These are phyloP conservation scores for Yarrowia phangngaensis DNA, from an alignment of 805 yeast species.

Conservation along the genomic window DNA sequence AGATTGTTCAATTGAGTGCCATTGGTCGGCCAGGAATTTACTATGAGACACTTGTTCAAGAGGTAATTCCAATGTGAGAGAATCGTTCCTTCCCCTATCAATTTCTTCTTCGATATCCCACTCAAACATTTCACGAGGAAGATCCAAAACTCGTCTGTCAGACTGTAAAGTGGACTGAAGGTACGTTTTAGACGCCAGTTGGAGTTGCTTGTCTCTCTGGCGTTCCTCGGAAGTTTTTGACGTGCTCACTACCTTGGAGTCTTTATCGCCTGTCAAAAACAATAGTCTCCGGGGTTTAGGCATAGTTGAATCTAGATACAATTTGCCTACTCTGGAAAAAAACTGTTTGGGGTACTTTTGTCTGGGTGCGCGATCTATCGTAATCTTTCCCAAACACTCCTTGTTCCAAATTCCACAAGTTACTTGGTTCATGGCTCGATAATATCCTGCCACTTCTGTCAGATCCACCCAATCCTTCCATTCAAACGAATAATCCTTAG, in stretches of 20 bases:
- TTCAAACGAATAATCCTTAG: slow-evolving; percentile 2
- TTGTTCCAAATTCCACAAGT: too few species aligned
- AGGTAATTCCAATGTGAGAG: background rate
- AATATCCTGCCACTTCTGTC: slow-evolving; percentile 5
- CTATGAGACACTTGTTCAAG: background rate
- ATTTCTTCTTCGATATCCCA: slow-evolving; percentile 12
- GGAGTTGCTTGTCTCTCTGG: too few species aligned
- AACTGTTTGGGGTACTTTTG: background rate
- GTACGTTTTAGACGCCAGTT: too few species aligned
- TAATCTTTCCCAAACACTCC: too few species aligned
- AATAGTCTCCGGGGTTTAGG: background rate
- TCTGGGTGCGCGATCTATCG: too few species aligned
- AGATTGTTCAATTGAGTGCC: slow-evolving; percentile 1
- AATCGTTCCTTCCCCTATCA: background rate
- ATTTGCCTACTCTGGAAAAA: background rate
- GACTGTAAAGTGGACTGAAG: too few species aligned
- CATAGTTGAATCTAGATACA: background rate
- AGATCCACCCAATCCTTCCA: slow-evolving; percentile 26
- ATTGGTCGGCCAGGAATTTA: background rate
- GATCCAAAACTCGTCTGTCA: background rate
- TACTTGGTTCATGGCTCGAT: background rate
- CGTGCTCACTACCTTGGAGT: too few species aligned
- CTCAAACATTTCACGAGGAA: background rate
- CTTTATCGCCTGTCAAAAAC: background rate
- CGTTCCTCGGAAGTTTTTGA: too few species aligned